Percentiles rank a stretch among this genome's conserved stretches.
Conservation (phyloP, 139 green algal genomes). For the Astrephomene gubernaculifera region DNA sequence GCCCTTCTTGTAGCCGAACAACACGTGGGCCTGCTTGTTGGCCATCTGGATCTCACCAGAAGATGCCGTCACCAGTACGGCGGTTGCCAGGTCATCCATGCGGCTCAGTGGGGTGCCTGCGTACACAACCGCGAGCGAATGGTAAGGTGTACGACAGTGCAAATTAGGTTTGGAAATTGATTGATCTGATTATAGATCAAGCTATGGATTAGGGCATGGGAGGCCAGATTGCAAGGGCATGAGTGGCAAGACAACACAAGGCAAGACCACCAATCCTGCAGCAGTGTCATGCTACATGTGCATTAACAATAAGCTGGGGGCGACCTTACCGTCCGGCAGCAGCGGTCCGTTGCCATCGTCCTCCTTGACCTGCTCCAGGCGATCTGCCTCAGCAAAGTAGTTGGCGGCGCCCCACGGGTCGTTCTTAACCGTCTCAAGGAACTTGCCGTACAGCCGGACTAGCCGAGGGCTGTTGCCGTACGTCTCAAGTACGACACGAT, state of each 20-base stretch:
- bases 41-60: conserved; percentile 31
- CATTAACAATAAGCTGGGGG: too few species aligned
- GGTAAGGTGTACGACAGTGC: too few species aligned
- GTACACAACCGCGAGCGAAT: too few species aligned
- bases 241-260: too few species aligned
- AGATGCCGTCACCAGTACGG: neutral
- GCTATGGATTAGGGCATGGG: too few species aligned
- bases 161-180: too few species aligned
- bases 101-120: conserved; percentile 29
- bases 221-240: too few species aligned
- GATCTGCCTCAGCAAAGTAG: conserved; percentile 33
- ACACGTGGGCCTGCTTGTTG: conserved; percentile 14
- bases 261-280: too few species aligned
- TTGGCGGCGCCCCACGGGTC: conserved; percentile 49
- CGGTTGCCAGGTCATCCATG: conserved; percentile 28
- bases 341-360: conserved; percentile 7
- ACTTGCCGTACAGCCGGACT: conserved; percentile 59
- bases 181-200: too few species aligned
- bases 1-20: conserved; percentile 37
- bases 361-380: conserved; percentile 12
- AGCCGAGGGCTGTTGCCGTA: conserved; percentile 53
- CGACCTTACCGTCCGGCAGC: conserved; percentile 26
- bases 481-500: conserved; percentile 35
- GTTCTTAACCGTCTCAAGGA: conserved; percentile 56
- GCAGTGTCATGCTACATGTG: too few species aligned